Percentiles rank a stretch among this genome's conserved stretches.
These are phyloP conservation scores for Handroanthus guayacan DNA, from an alignment of 257 asterid species.

Conservation along the genomic window DNA sequence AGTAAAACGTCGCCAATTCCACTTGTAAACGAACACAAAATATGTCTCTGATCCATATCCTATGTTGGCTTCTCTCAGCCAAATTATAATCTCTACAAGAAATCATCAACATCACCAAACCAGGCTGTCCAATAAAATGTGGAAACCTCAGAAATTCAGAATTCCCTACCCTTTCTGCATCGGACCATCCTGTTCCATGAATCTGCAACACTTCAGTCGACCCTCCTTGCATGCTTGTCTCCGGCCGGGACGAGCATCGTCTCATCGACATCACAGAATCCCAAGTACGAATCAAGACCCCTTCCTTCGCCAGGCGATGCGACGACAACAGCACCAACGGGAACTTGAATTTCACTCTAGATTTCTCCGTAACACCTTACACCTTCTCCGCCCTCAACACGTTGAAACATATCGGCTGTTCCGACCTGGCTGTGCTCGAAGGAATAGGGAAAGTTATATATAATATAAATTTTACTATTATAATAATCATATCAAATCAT, in stretches of 20 bases:
- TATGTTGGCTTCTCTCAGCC: slow-evolving; percentile 27
- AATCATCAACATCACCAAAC: slow-evolving; percentile 29
- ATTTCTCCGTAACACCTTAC: slow-evolving; percentile 38
- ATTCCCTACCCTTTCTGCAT: slow-evolving; percentile 46
- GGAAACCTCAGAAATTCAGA: slow-evolving; percentile 30
- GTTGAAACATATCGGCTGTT: slow-evolving; percentile 37
- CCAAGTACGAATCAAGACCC: slow-evolving; percentile 28
- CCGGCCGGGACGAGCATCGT: slow-evolving; percentile 20
- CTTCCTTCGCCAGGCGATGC: slow-evolving; percentile 35
- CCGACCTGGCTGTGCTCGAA: slow-evolving; percentile 30
- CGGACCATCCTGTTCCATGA: slow-evolving; percentile 38
- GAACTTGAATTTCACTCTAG: background rate
- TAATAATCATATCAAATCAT: no score
- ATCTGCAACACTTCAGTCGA: slow-evolving; percentile 27
- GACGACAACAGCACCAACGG: background rate
- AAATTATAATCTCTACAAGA: slow-evolving; percentile 15
- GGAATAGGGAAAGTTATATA: no score
- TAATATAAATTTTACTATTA: no score
- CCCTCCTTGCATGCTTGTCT: slow-evolving; percentile 21
- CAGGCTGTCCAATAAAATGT: slow-evolving; percentile 36
- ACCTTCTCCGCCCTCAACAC: slow-evolving; percentile 36
- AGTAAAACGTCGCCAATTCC: background rate
- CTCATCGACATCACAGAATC: slow-evolving; percentile 29
- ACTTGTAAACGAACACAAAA: background rate
- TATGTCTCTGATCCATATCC: slow-evolving; percentile 2